phyloP scores from a whole-genome alignment of 2,329 filamentous ascomycete genomes.

The Trichoderma gracile region DNA sequence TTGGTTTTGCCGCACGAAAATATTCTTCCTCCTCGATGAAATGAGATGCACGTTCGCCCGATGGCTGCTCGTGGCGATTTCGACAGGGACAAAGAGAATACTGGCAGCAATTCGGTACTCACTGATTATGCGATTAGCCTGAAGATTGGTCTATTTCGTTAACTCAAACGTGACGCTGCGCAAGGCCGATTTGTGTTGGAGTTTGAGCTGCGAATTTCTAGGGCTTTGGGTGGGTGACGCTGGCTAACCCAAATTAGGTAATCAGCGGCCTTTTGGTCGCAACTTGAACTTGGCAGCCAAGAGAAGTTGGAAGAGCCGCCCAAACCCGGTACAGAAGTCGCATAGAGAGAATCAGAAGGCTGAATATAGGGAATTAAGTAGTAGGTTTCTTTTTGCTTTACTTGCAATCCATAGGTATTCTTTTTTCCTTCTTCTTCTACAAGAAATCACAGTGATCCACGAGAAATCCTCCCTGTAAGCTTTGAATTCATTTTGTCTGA shows the following conservation, averaged over 20 bases:
- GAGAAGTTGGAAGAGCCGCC: not conserved
- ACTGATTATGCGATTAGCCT: constrained; percentile 42
- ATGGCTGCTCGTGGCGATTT: not conserved
- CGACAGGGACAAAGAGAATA: not conserved
- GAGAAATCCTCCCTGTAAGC: constrained; percentile 28
- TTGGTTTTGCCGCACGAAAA: constrained; percentile 29
- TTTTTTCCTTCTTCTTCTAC: constrained; percentile 21
- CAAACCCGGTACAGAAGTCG: not conserved
- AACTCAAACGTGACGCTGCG: constrained; percentile 35
- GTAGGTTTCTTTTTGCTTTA: constrained; percentile 32
- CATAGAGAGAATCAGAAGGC: not conserved
- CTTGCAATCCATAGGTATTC: constrained; percentile 31
- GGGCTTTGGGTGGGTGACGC: constrained; percentile 45
- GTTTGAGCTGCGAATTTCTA: constrained; percentile 46
- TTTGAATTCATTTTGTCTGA: constrained; percentile 47
- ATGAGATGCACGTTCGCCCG: not conserved
- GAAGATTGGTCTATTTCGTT: constrained; percentile 36
- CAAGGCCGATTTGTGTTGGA: constrained; percentile 44
- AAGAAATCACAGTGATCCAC: constrained; percentile 33
- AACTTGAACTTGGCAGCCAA: not conserved
- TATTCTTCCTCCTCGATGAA: constrained; percentile 19
- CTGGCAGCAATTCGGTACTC: constrained; percentile 25
- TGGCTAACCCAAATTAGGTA: constrained; percentile 46
- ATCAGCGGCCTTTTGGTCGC: constrained; percentile 32
- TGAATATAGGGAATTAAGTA: constrained; percentile 1